These are phyloP conservation scores for Vanrija sp. DNA, from an alignment of 1,284 basidiomycete species.

Conservation along the genomic window DNA sequence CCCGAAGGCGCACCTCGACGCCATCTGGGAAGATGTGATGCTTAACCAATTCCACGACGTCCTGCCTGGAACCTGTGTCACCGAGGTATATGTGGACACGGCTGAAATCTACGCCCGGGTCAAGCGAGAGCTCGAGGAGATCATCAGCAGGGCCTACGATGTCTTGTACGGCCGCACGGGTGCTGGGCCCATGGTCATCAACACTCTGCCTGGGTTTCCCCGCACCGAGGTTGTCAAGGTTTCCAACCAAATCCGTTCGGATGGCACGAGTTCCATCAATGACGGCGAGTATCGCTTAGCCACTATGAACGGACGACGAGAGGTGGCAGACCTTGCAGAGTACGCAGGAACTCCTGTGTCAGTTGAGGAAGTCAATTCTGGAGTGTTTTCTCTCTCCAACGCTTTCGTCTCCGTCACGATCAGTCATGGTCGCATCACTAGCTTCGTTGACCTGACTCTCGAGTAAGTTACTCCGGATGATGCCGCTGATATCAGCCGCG, in stretches of 20 bases:
- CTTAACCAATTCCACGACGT: constrained; percentile 87
- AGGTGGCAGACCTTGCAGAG: neutral
- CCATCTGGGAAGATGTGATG: constrained; percentile 82
- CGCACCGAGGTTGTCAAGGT: neutral
- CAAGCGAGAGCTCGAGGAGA: neutral
- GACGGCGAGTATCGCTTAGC: neutral
- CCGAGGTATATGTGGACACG: constrained; percentile 39
- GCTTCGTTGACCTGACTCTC: constrained; percentile 62
- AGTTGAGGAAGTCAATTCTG: neutral
- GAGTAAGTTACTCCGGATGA: constrained; percentile 18
- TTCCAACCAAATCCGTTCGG: no score
- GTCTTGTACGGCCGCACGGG: neutral
- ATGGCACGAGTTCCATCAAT: no score
- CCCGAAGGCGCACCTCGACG: constrained; percentile 67
- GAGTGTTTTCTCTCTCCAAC: neutral
- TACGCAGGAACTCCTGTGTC: neutral
- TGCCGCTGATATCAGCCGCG: constrained; percentile 56
- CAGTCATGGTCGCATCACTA: constrained; percentile 71
- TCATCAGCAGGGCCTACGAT: neutral
- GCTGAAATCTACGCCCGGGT: constrained; percentile 58
- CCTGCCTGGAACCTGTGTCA: constrained; percentile 79
- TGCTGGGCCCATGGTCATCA: neutral
- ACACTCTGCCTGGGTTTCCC: neutral
- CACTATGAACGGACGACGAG: neutral
- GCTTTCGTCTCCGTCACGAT: constrained; percentile 56